Conservation (phyloP, 1,284 basidiomycete species). For the Heterobasidion irregulare region DNA sequence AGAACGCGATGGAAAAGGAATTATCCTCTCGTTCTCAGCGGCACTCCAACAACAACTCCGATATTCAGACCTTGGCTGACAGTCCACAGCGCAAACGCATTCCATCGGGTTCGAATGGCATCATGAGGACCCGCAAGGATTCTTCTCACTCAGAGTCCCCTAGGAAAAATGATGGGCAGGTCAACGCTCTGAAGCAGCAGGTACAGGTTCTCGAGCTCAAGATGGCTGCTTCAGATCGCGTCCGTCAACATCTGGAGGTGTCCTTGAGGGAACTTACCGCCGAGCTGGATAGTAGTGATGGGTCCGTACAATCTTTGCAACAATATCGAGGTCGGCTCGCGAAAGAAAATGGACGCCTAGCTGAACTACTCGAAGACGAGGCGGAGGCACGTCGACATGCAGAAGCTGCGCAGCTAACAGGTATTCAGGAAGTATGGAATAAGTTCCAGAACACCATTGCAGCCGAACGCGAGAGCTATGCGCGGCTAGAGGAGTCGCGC, state of each 20-base stretch:
- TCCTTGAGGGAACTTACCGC: slow-evolving; percentile 54
- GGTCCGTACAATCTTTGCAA: slow-evolving; percentile 56
- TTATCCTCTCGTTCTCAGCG: slow-evolving; percentile 27
- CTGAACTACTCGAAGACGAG: slow-evolving; percentile 55
- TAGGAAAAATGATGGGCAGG: slow-evolving; percentile 33
- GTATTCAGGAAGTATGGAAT: slow-evolving; percentile 60
- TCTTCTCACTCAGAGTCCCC: slow-evolving; percentile 25
- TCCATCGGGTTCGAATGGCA: slow-evolving; percentile 23
- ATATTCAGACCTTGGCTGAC: slow-evolving; percentile 28
- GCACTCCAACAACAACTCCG: slow-evolving; percentile 17
- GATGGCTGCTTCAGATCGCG: slow-evolving; percentile 60
- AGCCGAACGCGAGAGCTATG: slow-evolving; percentile 54
- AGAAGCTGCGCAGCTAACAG: slow-evolving; percentile 54
- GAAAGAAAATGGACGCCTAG: slow-evolving; percentile 49
- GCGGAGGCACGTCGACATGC: slow-evolving; percentile 52
- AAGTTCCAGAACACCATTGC: slow-evolving; percentile 58
- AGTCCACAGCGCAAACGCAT: slow-evolving; percentile 37
- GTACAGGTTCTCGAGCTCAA: slow-evolving; percentile 62
- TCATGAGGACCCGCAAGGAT: slow-evolving; percentile 25
- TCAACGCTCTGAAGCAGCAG: slow-evolving; percentile 52
- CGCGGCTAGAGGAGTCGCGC: slow-evolving; percentile 61
- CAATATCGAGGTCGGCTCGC: slow-evolving; percentile 47
- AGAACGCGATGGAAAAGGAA: slow-evolving; percentile 56
- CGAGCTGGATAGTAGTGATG: slow-evolving; percentile 59
- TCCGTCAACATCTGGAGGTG: slow-evolving; percentile 57